Percentiles rank a stretch among this genome's conserved stretches.
These are phyloP conservation scores for Carex littledalei DNA, from an alignment of 176 grass and related monocot genomes.

Conservation along the genomic window DNA sequence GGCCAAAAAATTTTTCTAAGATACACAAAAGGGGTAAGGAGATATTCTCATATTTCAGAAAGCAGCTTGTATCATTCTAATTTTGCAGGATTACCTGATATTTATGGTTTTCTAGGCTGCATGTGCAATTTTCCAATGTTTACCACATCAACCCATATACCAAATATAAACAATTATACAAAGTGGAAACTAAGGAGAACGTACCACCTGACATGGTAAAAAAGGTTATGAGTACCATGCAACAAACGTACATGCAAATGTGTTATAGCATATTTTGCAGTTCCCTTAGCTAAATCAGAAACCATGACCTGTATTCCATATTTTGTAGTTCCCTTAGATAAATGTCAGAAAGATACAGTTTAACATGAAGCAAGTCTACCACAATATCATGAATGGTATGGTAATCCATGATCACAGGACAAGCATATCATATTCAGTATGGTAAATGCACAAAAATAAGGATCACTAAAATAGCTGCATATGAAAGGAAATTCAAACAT, in stretches of 20 bases:
- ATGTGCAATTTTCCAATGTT: too few species aligned
- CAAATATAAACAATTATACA: not conserved
- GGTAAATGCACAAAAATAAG: not conserved
- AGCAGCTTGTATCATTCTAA: too few species aligned
- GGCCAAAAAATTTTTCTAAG: too few species aligned
- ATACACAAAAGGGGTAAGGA: too few species aligned
- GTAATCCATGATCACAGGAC: not conserved
- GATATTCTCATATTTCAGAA: too few species aligned
- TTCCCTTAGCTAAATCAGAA: too few species aligned
- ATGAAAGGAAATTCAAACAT: conserved; percentile 21
- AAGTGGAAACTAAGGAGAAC: not conserved
- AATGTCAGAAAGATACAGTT: not conserved
- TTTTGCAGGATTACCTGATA: too few species aligned
- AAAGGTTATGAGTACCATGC: not conserved
- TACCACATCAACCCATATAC: not conserved
- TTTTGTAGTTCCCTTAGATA: too few species aligned
- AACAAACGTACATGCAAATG: not conserved
- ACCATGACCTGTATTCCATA: too few species aligned
- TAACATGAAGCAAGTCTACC: not conserved
- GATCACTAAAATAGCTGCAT: not conserved
- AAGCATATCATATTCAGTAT: not conserved
- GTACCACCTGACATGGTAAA: not conserved
- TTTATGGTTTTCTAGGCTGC: too few species aligned
- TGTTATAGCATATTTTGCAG: not conserved
- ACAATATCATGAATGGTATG: not conserved